phyloP scores from a whole-genome alignment of 768 basidiomycete species.

The Lentinula guzmanii region DNA sequence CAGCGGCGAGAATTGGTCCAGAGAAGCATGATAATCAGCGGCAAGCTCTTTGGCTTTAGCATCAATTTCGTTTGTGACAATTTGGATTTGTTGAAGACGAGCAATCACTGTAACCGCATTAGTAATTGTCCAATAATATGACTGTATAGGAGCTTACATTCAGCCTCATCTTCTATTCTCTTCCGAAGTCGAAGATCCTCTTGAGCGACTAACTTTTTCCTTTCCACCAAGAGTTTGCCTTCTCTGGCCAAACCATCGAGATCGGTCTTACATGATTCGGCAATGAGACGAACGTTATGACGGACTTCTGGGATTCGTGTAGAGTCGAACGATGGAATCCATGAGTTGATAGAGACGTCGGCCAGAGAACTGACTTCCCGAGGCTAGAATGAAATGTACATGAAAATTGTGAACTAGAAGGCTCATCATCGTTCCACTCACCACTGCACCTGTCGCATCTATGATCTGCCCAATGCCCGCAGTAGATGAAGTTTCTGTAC shows the following conservation, averaged over 20 bases:
- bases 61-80: slow-evolving; percentile 69
- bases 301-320: slow-evolving; percentile 94
- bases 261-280: slow-evolving; percentile 75
- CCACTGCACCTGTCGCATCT: slow-evolving; percentile 90
- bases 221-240: slow-evolving; percentile 76
- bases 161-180: slow-evolving; percentile 70
- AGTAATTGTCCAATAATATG: neutral
- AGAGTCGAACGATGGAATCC: slow-evolving; percentile 84
- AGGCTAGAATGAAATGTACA: slow-evolving; percentile 39
- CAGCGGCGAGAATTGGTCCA: slow-evolving; percentile 67
- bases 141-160: slow-evolving; percentile 41
- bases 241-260: slow-evolving; percentile 88
- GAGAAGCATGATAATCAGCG: slow-evolving; percentile 60
- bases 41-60: slow-evolving; percentile 58
- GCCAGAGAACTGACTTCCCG: slow-evolving; percentile 83
- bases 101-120: slow-evolving; percentile 52
- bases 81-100: slow-evolving; percentile 70
- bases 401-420: slow-evolving; percentile 5
- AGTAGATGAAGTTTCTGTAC: slow-evolving; percentile 41
- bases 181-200: slow-evolving; percentile 71
- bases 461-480: slow-evolving; percentile 81
- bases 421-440: slow-evolving; percentile 29
- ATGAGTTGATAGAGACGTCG: slow-evolving; percentile 66
- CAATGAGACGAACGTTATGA: slow-evolving; percentile 87
- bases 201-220: slow-evolving; percentile 60